Evolutionary conservation across 2,329 filamentous ascomycete species (phyloP).

Genomic region (Arthrocladium fulminans): DNA sequence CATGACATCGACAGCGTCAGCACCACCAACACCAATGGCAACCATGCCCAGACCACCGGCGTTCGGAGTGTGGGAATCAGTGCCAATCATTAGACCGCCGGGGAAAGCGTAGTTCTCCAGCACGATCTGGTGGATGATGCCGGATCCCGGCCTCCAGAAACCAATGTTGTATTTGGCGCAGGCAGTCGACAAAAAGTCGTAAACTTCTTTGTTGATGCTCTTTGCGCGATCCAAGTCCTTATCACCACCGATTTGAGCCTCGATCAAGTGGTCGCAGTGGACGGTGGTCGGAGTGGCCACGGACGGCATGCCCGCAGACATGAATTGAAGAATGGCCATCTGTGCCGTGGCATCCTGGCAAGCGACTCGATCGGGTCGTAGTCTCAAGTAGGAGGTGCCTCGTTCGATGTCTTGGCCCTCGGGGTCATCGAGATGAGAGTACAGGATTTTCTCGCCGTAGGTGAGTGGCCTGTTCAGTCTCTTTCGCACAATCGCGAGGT

Average conservation of each 20-base stretch:
- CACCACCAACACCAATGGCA: conserved; percentile 94
- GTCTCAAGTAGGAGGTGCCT: conserved; percentile 89
- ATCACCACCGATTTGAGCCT: conserved; percentile 83
- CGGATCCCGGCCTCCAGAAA: conserved; percentile 97
- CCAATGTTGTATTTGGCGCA: conserved; percentile 99
- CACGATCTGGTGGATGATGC: conserved; percentile 98
- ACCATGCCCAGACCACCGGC: conserved; percentile 84
- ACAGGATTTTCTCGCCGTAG: conserved; percentile 96
- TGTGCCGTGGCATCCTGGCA: conserved; percentile 99
- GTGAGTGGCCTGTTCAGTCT: conserved; percentile 89
- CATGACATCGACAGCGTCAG: conserved; percentile 98
- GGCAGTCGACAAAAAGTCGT: conserved; percentile 87
- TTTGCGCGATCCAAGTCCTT: conserved; percentile 90
- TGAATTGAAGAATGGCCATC: conserved; percentile 99
- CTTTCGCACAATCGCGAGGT: conserved; percentile 78
- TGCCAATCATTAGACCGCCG: conserved; percentile 93
- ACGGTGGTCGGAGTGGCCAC: conserved; percentile 93
- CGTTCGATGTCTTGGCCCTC: conserved; percentile 94
- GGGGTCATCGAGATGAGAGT: conserved; percentile 96
- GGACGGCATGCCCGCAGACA: conserved; percentile 93
- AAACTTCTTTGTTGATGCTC: conserved; percentile 97
- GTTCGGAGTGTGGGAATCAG: conserved; percentile 96
- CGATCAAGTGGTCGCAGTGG: conserved; percentile 98
- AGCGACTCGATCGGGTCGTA: conserved; percentile 93
- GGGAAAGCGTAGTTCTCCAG: conserved; percentile 99